phyloP scores from a whole-genome alignment of 2,329 filamentous ascomycete species.

The Bertia moriformis region DNA sequence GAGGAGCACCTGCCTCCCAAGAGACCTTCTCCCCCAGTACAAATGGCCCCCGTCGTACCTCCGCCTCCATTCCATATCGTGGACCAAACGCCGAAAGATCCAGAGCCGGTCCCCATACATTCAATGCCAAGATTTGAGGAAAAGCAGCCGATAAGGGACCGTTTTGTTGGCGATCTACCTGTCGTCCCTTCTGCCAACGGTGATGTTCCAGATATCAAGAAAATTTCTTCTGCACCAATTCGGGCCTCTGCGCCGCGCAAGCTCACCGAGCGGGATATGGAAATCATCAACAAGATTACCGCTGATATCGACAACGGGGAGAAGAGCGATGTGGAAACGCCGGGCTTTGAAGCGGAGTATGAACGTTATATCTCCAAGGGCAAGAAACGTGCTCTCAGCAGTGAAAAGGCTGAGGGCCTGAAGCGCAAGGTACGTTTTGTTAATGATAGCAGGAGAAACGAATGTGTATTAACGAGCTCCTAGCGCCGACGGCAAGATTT shows the following conservation, averaged over 20 bases:
- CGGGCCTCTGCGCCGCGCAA: background rate
- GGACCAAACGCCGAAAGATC: background rate
- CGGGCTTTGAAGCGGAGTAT: background rate
- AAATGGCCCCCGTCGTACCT: background rate
- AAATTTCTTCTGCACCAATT: too few species aligned
- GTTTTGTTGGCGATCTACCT: background rate
- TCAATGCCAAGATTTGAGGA: background rate
- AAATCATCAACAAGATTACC: background rate
- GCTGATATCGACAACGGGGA: background rate
- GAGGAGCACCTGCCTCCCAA: background rate
- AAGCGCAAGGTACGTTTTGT: background rate
- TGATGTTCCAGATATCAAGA: too few species aligned
- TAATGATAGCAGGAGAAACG: too few species aligned
- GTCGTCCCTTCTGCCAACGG: background rate
- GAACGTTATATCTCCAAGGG: background rate
- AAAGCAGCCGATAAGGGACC: too few species aligned
- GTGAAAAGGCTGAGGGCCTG: background rate
- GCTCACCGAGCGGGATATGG: background rate
- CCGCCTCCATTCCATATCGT: background rate
- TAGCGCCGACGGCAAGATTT: constrained; percentile 37
- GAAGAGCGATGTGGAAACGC: background rate
- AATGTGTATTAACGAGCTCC: too few species aligned
- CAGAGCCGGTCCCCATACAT: background rate
- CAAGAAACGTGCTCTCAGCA: background rate
- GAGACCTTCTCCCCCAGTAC: background rate